These are phyloP conservation scores for Carex myosuroides DNA, from an alignment of 176 grass and related monocot species.

Conservation along the genomic window DNA sequence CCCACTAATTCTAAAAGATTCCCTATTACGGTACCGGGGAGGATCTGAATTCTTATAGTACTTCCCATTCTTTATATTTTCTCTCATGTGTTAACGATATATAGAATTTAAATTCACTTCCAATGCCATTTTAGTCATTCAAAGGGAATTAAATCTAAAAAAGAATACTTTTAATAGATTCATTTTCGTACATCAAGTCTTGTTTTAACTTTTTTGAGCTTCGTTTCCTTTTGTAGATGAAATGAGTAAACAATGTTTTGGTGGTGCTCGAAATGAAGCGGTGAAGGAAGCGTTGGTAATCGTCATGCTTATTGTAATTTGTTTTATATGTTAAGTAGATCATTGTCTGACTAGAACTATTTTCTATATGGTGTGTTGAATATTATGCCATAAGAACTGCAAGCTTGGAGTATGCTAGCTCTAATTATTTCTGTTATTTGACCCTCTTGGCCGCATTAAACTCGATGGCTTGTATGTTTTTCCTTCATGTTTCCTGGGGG, in stretches of 20 bases:
- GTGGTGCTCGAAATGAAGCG: background rate
- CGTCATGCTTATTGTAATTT: constrained; percentile 2
- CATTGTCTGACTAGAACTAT: background rate
- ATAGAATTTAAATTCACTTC: background rate
- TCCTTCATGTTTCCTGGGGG: background rate
- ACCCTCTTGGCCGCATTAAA: background rate
- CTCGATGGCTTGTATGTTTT: background rate
- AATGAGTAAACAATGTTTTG: constrained; percentile 1
- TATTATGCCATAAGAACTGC: background rate
- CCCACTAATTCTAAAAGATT: too few relatives aligned
- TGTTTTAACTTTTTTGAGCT: background rate
- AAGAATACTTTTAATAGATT: background rate
- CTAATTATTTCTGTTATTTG: background rate
- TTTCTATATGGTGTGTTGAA: constrained; percentile 17
- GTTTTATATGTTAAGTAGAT: constrained; percentile 1
- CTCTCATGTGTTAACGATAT: background rate
- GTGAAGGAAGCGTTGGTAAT: background rate
- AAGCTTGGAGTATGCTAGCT: background rate
- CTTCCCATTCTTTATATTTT: background rate
- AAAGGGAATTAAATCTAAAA: background rate
- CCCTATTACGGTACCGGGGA: too few relatives aligned
- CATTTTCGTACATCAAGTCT: background rate
- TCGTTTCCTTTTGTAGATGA: constrained; percentile 13
- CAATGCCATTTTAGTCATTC: background rate
- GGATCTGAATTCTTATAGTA: background rate